Evolutionary conservation across 2,329 filamentous ascomycete species (phyloP), one percentile per base, ranked within the genome.

Genomic region (Penicillium decumbens): DNA sequence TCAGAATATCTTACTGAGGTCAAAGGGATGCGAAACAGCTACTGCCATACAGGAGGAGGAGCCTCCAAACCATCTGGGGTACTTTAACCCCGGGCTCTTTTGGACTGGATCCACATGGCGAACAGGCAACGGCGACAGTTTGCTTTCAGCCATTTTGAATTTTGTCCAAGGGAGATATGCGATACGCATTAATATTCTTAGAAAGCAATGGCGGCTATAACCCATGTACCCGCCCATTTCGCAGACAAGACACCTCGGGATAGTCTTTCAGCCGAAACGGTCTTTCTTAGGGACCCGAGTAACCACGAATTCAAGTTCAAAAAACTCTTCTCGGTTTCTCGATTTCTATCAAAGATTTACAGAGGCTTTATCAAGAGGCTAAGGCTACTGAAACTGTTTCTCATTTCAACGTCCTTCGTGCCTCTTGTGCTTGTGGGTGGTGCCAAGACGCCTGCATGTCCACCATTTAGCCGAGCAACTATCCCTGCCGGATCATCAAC

Each of bases 11-110:
- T 41, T 49, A 61, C 60, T 54, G 15, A 62, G 35, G 44, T 64
- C 57, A 49, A 63, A 52, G 12, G 58, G 59, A 47, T 63, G 61
- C 3, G 62, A 63, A 24, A 64, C 53, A 43, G 57, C 45, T 7
- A 60, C 60, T 10, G 60, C 62, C 56, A 61, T 62, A 30, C 60
- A 63, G 45, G 61, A 65, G n/a, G 62, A 61, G n/a, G 61, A 64
- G 4, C 52, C 56, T 15, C 56, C 56, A 18, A 57, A 59, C 56
- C 56, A 59, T 45, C 54, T 54, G 2, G 55, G 55, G 13, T 59
- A 59, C 23, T 6, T 49, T 1, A 56, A 10, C 20, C 52, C 46
- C 3, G 33, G 33, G 33, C n/a, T 20, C 33, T 35, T 35, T 10
- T 35, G 18, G 1, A 18, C 15, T 4, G 33, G 33, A 35, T 35